Percentiles rank a stretch among this genome's conserved stretches.
Evolutionary conservation across 139 green algal genomes (phyloP).

Genomic region (Tetraselmis striata): DNA sequence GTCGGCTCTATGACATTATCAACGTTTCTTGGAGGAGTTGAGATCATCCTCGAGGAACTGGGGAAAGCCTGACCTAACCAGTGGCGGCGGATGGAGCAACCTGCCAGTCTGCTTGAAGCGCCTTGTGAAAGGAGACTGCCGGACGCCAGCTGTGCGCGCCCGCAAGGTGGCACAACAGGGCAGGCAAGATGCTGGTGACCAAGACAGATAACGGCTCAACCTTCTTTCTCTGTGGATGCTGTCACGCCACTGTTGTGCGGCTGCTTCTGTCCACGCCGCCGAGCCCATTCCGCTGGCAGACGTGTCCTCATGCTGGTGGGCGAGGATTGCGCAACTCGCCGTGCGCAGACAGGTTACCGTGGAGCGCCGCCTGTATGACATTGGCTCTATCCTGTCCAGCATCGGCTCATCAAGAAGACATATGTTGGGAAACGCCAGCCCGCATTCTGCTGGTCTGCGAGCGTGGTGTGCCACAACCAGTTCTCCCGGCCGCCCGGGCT

Average conservation of each 20-base stretch:
- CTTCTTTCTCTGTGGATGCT: conserved; percentile 45
- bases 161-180: conserved; percentile 3
- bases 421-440: conserved; percentile 48
- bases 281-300: conserved; percentile 28
- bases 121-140: conserved; percentile 20
- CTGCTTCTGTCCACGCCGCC: conserved; percentile 31
- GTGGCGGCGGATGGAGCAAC: conserved; percentile 36
- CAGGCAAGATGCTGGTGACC: conserved; percentile 4
- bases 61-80: conserved; percentile 46
- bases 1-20: background rate
- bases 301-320: conserved; percentile 22
- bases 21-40: background rate
- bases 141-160: conserved; percentile 13
- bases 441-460: too few relatives aligned
- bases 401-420: conserved; percentile 42
- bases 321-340: background rate
- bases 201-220: conserved; percentile 4
- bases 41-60: conserved; percentile 29
- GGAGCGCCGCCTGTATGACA: conserved; percentile 57
- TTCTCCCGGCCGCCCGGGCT: too few relatives aligned
- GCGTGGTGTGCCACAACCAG: too few relatives aligned
- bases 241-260: conserved; percentile 31
- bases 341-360: conserved; percentile 38
- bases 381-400: conserved; percentile 42
- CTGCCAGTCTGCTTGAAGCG: conserved; percentile 33